These are phyloP conservation scores for Malus asiatica DNA, from an alignment of 306 rosid genomes.

Conservation along the genomic window DNA sequence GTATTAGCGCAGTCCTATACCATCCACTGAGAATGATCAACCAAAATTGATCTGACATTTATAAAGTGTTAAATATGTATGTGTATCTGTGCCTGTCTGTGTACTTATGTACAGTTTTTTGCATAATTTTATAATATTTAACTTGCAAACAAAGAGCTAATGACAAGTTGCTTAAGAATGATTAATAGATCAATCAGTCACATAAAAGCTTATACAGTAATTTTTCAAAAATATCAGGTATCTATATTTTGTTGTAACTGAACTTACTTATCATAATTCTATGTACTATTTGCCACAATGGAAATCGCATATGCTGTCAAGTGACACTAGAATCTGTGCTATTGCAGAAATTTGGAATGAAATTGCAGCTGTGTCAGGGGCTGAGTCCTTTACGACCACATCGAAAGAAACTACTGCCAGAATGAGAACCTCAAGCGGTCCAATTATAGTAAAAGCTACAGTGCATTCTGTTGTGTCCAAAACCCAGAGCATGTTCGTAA, in stretches of 20 bases:
- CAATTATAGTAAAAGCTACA: not conserved
- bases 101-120: not conserved
- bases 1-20: conserved; percentile 19
- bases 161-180: too few relatives aligned
- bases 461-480: not conserved
- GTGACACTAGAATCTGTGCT: not conserved
- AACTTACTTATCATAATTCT: not conserved
- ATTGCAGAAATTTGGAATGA: not conserved
- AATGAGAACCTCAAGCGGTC: not conserved
- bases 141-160: not conserved
- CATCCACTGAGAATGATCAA: not conserved
- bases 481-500: not conserved
- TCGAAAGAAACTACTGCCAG: not conserved
- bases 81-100: not conserved
- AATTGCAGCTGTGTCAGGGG: not conserved
- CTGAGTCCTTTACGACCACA: not conserved
- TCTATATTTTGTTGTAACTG: too few relatives aligned
- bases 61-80: too few relatives aligned
- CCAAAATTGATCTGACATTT: too few relatives aligned
- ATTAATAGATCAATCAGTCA: too few relatives aligned
- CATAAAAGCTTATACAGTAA: too few relatives aligned
- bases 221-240: too few relatives aligned
- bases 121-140: not conserved
- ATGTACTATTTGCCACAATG: too few relatives aligned
- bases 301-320: not conserved